Evolutionary conservation across 805 yeast species (phyloP).

Genomic region (Candida pini): DNA sequence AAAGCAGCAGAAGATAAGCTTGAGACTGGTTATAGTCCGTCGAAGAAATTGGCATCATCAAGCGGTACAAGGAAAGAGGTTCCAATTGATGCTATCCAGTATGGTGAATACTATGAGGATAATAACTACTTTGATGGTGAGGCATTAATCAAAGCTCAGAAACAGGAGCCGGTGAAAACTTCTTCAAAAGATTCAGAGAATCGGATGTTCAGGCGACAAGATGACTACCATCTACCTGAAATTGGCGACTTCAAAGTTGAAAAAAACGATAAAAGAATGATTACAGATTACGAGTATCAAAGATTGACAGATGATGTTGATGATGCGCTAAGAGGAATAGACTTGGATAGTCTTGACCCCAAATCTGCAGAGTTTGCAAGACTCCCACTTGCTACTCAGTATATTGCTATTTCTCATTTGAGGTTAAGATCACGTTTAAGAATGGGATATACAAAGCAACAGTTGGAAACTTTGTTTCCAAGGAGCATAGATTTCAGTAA

Average conservation of each 20-base stretch:
- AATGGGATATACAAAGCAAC: slow-evolving; percentile 93
- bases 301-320: slow-evolving; percentile 52
- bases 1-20: slow-evolving; percentile 35
- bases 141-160: slow-evolving; percentile 1
- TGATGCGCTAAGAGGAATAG: slow-evolving; percentile 61
- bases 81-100: slow-evolving; percentile 22
- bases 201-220: slow-evolving; percentile 46
- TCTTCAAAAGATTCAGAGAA: slow-evolving; percentile 14
- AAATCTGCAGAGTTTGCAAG: slow-evolving; percentile 68
- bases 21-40: not conserved
- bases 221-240: slow-evolving; percentile 83
- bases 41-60: slow-evolving; percentile 6
- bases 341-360: slow-evolving; percentile 75
- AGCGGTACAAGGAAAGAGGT: slow-evolving; percentile 12
- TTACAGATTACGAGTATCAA: slow-evolving; percentile 67
- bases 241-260: slow-evolving; percentile 46
- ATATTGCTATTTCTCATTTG: slow-evolving; percentile 78
- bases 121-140: slow-evolving; percentile 17
- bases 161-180: not conserved
- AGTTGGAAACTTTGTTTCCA: slow-evolving; percentile 75
- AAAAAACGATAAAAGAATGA: slow-evolving; percentile 62
- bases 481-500: slow-evolving; percentile 83
- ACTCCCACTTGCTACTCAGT: slow-evolving; percentile 82
- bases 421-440: slow-evolving; percentile 82
- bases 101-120: slow-evolving; percentile 34